These are phyloP conservation scores for Candida awuae DNA, from an alignment of 805 yeast species.

Conservation along the genomic window DNA sequence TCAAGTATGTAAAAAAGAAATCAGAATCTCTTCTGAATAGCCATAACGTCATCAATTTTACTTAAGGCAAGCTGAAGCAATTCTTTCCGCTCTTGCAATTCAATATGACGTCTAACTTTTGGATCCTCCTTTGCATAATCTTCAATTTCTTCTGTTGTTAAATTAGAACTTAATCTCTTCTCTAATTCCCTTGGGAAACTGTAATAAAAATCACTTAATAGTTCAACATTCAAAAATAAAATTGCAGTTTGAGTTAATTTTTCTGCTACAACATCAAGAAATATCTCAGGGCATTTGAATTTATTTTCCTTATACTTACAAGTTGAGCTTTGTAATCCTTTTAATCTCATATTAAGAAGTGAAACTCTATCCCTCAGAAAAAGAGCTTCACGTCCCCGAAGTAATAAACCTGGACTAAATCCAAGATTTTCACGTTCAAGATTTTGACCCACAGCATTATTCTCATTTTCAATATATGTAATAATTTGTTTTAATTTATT, in stretches of 20 bases:
- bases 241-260: constrained; percentile 91
- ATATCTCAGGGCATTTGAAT: constrained; percentile 90
- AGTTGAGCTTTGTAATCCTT: constrained; percentile 62
- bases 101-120: constrained; percentile 80
- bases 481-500: constrained; percentile 78
- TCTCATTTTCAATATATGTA: constrained; percentile 52
- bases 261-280: constrained; percentile 84
- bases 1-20: not conserved
- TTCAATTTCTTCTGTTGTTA: constrained; percentile 74
- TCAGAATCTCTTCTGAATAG: constrained; percentile 40
- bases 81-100: constrained; percentile 88
- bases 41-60: constrained; percentile 79
- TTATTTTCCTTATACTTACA: constrained; percentile 76
- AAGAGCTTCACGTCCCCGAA: constrained; percentile 75
- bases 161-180: constrained; percentile 50
- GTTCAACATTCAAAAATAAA: constrained; percentile 84
- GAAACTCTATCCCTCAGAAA: constrained; percentile 69
- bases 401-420: constrained; percentile 66
- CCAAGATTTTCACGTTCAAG: constrained; percentile 69
- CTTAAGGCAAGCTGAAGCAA: constrained; percentile 72
- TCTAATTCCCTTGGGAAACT: constrained; percentile 94
- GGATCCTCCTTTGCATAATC: constrained; percentile 92
- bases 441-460: constrained; percentile 28
- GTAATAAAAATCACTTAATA: constrained; percentile 89
- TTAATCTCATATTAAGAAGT: constrained; percentile 65